Conservation (phyloP, 257 asterid genomes). For the Solanum pinnatisectum region DNA sequence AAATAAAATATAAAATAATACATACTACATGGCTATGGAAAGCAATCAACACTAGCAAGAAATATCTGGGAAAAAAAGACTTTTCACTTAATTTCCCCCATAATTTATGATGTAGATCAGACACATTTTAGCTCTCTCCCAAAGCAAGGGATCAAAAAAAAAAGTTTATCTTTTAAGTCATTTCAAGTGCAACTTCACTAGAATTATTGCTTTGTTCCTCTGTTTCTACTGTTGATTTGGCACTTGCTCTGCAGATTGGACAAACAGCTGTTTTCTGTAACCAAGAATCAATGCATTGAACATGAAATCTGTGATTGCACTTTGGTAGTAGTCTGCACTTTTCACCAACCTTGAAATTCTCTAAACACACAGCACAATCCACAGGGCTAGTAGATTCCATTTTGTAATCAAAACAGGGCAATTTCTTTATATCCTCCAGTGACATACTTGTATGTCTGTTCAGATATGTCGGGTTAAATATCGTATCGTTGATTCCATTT, state of each 20-base stretch:
- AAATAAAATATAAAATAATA: not conserved
- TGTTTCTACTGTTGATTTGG: not conserved
- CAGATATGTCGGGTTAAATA: not conserved
- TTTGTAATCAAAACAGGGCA: constrained; percentile 46
- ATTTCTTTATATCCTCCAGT: constrained; percentile 34
- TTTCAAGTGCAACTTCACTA: constrained; percentile 15
- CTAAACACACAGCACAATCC: constrained; percentile 65
- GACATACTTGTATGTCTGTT: constrained; percentile 24
- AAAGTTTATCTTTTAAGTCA: constrained; percentile 2
- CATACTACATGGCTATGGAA: not conserved
- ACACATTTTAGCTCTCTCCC: not conserved
- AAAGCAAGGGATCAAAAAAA: too few species aligned
- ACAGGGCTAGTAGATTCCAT: constrained; percentile 9
- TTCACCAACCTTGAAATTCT: constrained; percentile 42
- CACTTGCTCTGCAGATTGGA: constrained; percentile 52
- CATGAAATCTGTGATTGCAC: constrained; percentile 51
- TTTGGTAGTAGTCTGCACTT: constrained; percentile 46
- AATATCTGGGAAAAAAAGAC: not conserved
- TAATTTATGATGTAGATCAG: not conserved
- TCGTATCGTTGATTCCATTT: not conserved
- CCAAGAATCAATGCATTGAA: constrained; percentile 60
- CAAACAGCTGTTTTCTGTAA: constrained; percentile 44
- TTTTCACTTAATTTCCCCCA: not conserved
- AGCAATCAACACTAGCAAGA: not conserved
- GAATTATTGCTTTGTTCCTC: constrained; percentile 7